Evolutionary conservation across 805 yeast species (phyloP), one percentile per base, ranked within the genome.

Genomic region (Candida railenensis): DNA sequence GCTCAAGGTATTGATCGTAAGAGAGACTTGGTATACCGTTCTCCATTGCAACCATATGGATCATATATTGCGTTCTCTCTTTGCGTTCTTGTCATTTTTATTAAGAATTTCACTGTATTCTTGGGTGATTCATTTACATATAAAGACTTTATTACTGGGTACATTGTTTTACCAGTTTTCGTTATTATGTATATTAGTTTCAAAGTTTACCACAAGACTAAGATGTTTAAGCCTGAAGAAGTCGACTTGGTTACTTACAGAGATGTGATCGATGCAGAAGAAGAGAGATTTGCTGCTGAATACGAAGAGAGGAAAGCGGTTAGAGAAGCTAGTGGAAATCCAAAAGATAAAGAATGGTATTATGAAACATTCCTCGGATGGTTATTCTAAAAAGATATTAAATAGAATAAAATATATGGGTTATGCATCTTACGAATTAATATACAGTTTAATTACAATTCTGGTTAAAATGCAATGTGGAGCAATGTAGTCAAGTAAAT

Each of bases 41-140:
- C 90, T 14, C 89, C 88, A 38, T 73, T 79, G 46, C 87, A 81
- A 65, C 89, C 89, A 48, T 85, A 75, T 58, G 88, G 85, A 11
- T 69, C 87, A 2, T 84, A 74, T 56, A 48, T 82, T 53, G 81
- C 89, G 1, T 63, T 87, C 44, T 55, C 60, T 33, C 58, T 82
- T 52, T 82, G 87, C 62, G 48, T 67, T 44, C 45, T 85, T 44
- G 71, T 87, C 49, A 74, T 83, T 7, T 55, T 87, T 41, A 78
- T 82, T 61, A 87, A 87, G 66, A 84, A 84, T 55, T 85, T 85
- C 63, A 81, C 89, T 1, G 90, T 81, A 2, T 87, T 87, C 70
- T 69, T 87, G 53, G 81, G 81, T 43, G 66, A 58, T 15, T 28
- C 51, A 3, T 83, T 86, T 61, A 77, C 78, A 52, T 82, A 82